phyloP scores from a whole-genome alignment of 805 yeast genomes.

The Starmerella khaoyaiensis region DNA sequence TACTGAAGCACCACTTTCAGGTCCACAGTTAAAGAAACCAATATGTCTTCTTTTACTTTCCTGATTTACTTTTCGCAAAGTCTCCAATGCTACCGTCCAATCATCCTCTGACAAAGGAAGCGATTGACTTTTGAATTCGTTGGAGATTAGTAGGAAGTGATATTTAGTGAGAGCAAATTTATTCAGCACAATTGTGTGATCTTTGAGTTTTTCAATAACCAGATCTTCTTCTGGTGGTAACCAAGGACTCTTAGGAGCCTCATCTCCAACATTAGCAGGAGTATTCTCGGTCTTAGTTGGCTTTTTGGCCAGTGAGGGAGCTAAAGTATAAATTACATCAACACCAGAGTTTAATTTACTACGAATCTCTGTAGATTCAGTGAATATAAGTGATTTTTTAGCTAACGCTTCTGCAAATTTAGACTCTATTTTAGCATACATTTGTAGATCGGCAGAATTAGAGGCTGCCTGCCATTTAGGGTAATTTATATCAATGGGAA shows the following conservation, averaged over 20 bases:
- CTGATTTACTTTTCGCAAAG: constrained; percentile 39
- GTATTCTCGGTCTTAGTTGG: constrained; percentile 19
- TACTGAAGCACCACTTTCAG: constrained; percentile 84
- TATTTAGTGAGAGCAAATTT: constrained; percentile 74
- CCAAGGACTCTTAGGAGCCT: constrained; percentile 47
- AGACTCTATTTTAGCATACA: constrained; percentile 18
- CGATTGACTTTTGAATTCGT: constrained; percentile 55
- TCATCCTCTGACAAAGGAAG: constrained; percentile 63
- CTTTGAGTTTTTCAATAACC: constrained; percentile 41
- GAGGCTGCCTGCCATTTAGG: no score
- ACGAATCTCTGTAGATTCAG: constrained; percentile 34
- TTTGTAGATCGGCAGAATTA: no score
- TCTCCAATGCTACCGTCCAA: constrained; percentile 42
- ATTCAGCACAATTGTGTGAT: constrained; percentile 59
- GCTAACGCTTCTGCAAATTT: constrained; percentile 38
- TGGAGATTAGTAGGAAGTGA: constrained; percentile 71
- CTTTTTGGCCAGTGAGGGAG: constrained; percentile 29
- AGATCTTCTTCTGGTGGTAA: constrained; percentile 64
- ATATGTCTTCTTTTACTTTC: constrained; percentile 42
- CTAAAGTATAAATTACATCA: constrained; percentile 27
- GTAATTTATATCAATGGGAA: no score
- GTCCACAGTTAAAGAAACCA: constrained; percentile 83
- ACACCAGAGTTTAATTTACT: constrained; percentile 27
- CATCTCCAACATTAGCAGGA: constrained; percentile 2
- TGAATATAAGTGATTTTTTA: constrained; percentile 37